A percentile compares a stretch with the other conserved stretches of the same genome.
phyloP scores from a whole-genome alignment of 108 stramenopile genomes.

The Pseudonitzschia multiseries region DNA sequence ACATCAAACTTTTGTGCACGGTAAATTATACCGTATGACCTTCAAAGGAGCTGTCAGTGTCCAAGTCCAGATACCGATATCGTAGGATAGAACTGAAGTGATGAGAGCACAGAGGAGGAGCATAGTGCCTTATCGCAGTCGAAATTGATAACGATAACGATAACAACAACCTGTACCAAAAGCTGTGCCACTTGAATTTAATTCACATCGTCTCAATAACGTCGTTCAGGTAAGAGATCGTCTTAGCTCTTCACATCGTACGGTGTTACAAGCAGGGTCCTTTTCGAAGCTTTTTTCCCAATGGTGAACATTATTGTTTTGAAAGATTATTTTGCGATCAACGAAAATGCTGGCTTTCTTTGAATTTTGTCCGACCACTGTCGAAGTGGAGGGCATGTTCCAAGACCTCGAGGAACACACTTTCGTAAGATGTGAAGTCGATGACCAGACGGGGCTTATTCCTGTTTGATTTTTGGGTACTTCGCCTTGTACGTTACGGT shows the following conservation, averaged over 20 bases:
- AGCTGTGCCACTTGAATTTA: too few relatives aligned
- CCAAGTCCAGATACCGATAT: too few relatives aligned
- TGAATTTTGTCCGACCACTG: not conserved
- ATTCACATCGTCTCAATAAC: not conserved
- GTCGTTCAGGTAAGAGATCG: not conserved
- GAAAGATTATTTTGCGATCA: not conserved
- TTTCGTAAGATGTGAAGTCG: too few relatives aligned
- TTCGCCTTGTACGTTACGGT: too few relatives aligned
- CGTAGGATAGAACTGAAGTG: not conserved
- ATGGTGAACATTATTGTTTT: not conserved
- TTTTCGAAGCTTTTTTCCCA: not conserved
- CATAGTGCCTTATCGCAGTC: too few relatives aligned
- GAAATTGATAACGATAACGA: not conserved
- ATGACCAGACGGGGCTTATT: not conserved
- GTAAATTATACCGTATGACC: too few relatives aligned
- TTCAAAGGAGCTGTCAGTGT: too few relatives aligned
- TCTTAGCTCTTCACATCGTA: not conserved
- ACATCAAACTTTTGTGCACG: too few relatives aligned
- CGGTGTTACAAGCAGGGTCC: not conserved
- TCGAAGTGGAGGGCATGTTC: not conserved
- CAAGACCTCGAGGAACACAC: not conserved
- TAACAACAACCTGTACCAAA: not conserved
- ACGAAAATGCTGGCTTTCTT: not conserved
- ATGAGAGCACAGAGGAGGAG: not conserved
- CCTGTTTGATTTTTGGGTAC: too few relatives aligned